Evolutionary conservation across 805 yeast species (phyloP).

Genomic region (Geotrichum ghanense): DNA sequence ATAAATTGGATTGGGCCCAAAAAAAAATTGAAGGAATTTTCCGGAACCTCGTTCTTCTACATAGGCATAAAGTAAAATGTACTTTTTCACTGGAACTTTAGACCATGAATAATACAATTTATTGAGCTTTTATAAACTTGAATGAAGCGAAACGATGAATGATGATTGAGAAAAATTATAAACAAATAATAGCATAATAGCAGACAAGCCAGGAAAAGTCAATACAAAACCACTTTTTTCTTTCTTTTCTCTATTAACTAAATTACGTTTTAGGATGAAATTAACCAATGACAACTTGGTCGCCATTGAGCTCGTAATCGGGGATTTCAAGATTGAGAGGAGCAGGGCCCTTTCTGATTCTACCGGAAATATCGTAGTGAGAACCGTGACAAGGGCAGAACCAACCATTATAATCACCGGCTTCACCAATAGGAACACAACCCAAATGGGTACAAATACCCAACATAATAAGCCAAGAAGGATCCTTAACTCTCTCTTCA

Average conservation of each 20-base stretch:
- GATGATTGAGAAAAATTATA: no score
- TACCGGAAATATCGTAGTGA: slow-evolving; percentile 98
- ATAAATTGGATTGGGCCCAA: no score
- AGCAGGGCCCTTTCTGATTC: slow-evolving; percentile 99
- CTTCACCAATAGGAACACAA: slow-evolving; percentile 99
- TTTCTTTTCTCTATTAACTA: neutral
- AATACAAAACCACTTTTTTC: neutral
- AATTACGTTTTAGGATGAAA: slow-evolving; percentile 4
- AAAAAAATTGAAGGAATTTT: no score
- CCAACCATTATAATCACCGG: slow-evolving; percentile 99
- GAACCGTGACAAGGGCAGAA: slow-evolving; percentile 99
- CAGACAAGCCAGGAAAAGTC: no score
- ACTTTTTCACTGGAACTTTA: no score
- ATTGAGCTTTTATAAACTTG: no score
- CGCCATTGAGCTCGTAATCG: slow-evolving; percentile 74
- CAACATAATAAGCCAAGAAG: slow-evolving; percentile 97
- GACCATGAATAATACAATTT: no score
- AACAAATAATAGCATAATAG: no score
- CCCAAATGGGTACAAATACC: slow-evolving; percentile 99
- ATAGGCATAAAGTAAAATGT: no score
- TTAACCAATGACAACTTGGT: slow-evolving; percentile 83
- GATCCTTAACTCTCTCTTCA: slow-evolving; percentile 86
- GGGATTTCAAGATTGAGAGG: slow-evolving; percentile 98
- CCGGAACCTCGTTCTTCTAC: no score
- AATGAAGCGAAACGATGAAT: no score